A percentile compares a stretch with the other conserved stretches of the same genome.
phyloP scores from a whole-genome alignment of 768 basidiomycete genomes.

The Leccinum olivaceopallidum region DNA sequence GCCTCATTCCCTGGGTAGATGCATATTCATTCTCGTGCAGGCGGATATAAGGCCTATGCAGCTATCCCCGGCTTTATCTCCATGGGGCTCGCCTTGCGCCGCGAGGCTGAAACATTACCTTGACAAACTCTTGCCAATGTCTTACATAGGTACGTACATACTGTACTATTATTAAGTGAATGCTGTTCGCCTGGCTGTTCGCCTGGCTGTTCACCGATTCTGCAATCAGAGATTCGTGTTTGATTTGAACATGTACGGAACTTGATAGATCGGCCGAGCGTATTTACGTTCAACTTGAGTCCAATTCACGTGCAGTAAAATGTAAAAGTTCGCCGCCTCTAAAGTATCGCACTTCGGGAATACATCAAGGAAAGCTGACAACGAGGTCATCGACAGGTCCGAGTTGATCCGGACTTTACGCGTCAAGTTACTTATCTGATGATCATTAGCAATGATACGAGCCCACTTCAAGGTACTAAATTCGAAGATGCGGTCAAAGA shows the following conservation, averaged over 20 bases:
- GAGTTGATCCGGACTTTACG: neutral
- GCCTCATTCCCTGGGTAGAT: conserved; percentile 39
- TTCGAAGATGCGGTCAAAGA: neutral
- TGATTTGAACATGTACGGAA: neutral
- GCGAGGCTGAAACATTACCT: conserved; percentile 14
- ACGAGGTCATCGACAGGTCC: neutral
- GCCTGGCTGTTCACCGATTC: neutral
- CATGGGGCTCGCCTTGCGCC: neutral
- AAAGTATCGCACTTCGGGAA: neutral
- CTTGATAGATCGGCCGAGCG: neutral
- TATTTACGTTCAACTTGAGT: too few species aligned
- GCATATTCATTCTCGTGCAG: conserved; percentile 12
- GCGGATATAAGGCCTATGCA: neutral
- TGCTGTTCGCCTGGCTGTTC: neutral
- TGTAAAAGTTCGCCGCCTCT: neutral
- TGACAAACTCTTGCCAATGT: neutral
- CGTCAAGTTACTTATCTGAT: neutral
- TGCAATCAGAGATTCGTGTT: neutral
- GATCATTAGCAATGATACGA: neutral
- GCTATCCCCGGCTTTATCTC: conserved; percentile 1
- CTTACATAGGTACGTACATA: conserved; percentile 14
- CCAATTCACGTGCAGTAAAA: neutral
- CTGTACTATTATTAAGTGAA: neutral
- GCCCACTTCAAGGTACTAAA: neutral
- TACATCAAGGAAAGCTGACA: neutral